phyloP scores from a whole-genome alignment of 108 stramenopile genomes.

The Skeletonema menzelii region DNA sequence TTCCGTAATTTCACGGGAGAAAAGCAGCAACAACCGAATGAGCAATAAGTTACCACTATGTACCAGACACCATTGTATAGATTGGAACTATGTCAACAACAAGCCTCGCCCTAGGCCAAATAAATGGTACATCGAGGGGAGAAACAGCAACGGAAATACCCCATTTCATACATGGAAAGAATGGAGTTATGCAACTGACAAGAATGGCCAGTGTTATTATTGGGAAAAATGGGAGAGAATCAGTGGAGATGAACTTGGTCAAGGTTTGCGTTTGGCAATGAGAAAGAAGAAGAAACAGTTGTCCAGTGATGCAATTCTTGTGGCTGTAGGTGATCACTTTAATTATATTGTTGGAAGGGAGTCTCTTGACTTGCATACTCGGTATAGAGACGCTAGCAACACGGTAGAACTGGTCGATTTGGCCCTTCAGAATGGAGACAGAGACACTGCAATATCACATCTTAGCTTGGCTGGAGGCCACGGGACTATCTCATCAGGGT shows the following conservation, averaged over 20 bases:
- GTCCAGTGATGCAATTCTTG: conserved; percentile 70
- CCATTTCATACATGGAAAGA: conserved; percentile 71
- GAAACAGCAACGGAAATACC: neutral
- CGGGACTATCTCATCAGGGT: conserved; percentile 65
- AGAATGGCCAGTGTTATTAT: conserved; percentile 80
- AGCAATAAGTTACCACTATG: conserved; percentile 26
- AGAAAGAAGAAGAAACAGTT: conserved; percentile 41
- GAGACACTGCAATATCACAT: conserved; percentile 56
- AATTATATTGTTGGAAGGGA: conserved; percentile 63
- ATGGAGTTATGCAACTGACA: conserved; percentile 79
- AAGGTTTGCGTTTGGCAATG: conserved; percentile 51
- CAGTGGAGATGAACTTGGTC: conserved; percentile 32
- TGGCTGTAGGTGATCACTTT: conserved; percentile 80
- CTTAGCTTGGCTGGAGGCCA: conserved; percentile 76
- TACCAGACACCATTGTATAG: conserved; percentile 88
- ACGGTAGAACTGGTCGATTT: conserved; percentile 65
- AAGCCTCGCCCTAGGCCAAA: conserved; percentile 77
- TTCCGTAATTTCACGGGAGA: conserved; percentile 30
- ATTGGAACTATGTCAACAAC: conserved; percentile 86
- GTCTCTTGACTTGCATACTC: conserved; percentile 25
- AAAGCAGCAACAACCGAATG: conserved; percentile 15
- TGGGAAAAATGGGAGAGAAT: conserved; percentile 85
- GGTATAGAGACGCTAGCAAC: conserved; percentile 27
- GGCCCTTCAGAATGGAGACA: conserved; percentile 62
- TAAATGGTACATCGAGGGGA: conserved; percentile 85